Conservation (phyloP, 2,329 filamentous ascomycete genomes). For the Hypoxylon sp. region DNA sequence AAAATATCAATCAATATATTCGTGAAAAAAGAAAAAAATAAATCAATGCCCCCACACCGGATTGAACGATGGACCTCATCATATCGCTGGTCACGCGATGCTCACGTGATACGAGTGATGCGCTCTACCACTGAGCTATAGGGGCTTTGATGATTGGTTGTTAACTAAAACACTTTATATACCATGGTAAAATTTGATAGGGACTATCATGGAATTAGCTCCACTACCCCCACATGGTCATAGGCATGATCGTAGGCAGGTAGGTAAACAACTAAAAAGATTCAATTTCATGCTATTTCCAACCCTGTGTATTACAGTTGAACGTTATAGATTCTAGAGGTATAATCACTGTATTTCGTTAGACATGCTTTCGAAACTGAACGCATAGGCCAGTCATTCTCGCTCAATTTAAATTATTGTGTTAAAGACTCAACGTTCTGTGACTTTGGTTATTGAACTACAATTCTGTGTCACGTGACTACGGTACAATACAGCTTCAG, state of each 20-base stretch:
- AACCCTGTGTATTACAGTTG: no score
- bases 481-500: background rate
- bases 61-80: conserved; percentile 45
- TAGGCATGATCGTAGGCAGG: no score
- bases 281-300: no score
- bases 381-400: background rate
- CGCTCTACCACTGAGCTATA: conserved; percentile 42
- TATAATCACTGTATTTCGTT: background rate
- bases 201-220: conserved; percentile 2
- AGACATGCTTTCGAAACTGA: rapidly evolving
- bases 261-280: no score
- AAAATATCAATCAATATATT: background rate
- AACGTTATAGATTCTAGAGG: no score
- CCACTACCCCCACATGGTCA: background rate
- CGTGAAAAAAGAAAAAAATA: background rate
- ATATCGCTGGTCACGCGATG: conserved; percentile 17
- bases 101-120: conserved; percentile 26
- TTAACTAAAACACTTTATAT: background rate
- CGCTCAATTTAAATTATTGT: background rate
- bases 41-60: conserved; percentile 39
- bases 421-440: background rate
- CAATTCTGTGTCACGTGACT: background rate
- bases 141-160: conserved; percentile 10
- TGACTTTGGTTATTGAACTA: background rate
- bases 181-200: background rate